Conservation (phyloP, 2,329 filamentous ascomycete genomes). For the Graphiopsis chlorocephala region DNA sequence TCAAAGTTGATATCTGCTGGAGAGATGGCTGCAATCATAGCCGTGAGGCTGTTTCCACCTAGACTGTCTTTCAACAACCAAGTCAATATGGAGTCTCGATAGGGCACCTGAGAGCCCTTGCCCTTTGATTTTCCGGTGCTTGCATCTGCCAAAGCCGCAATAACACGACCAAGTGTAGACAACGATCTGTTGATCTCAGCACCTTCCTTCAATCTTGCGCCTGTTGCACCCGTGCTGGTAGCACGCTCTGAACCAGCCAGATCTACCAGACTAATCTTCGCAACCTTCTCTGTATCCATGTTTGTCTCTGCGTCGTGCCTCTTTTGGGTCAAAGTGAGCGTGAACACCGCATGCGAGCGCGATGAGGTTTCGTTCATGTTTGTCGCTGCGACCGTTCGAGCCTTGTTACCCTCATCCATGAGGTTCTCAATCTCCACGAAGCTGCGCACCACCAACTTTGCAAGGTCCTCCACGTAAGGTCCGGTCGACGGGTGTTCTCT, state of each 20-base stretch:
- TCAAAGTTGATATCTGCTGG: conserved; percentile 99
- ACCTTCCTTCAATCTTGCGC: conserved; percentile 91
- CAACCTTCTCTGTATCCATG: conserved; percentile 96
- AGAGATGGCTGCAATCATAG: conserved; percentile 98
- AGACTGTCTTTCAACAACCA: conserved; percentile 97
- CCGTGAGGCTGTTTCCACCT: conserved; percentile 98
- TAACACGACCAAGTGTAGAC: conserved; percentile 94
- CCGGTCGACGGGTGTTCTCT: conserved; percentile 96
- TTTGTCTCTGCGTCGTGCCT: conserved; percentile 86
- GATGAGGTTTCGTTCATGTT: conserved; percentile 99
- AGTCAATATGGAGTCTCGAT: conserved; percentile 93
- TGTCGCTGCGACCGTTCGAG: conserved; percentile 92
- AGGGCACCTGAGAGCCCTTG: conserved; percentile 79
- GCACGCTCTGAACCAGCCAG: conserved; percentile 95
- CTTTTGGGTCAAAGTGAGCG: conserved; percentile 91
- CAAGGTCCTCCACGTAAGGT: conserved; percentile 95
- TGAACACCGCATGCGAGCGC: conserved; percentile 97
- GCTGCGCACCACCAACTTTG: conserved; percentile 88
- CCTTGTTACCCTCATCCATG: conserved; percentile 99
- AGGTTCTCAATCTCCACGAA: conserved; percentile 95
- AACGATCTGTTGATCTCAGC: conserved; percentile 97
- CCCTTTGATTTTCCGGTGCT: conserved; percentile 78
- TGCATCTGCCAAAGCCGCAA: conserved; percentile 88
- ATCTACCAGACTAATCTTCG: conserved; percentile 97
- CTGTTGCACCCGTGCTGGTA: conserved; percentile 93